These are phyloP conservation scores for Casuarina equisetifolia DNA, from an alignment of 306 rosid species.

Conservation along the genomic window DNA sequence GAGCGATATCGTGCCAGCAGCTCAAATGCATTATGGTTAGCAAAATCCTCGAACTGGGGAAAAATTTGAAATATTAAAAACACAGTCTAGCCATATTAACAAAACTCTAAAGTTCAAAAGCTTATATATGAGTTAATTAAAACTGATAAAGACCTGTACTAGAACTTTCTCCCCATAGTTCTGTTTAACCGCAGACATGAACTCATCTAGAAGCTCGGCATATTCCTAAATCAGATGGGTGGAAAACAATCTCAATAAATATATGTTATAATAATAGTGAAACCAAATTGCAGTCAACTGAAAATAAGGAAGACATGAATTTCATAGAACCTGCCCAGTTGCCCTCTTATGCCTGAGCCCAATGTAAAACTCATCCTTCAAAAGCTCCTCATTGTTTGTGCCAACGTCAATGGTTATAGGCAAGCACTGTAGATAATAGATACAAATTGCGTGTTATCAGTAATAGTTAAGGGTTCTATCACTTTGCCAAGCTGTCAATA, in stretches of 20 bases:
- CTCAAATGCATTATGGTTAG: conserved; percentile 91
- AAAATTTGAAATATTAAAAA: conserved; percentile 19
- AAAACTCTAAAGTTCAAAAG: conserved; percentile 5
- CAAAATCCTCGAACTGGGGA: conserved; percentile 89
- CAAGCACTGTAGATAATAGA: conserved; percentile 69
- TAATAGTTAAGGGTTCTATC: neutral
- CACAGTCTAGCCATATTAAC: conserved; percentile 13
- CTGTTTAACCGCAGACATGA: conserved; percentile 89
- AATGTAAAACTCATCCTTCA: conserved; percentile 88
- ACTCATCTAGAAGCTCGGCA: conserved; percentile 89
- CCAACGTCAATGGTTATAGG: conserved; percentile 96
- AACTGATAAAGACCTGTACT: conserved; percentile 63
- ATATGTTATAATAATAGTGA: neutral
- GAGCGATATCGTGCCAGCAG: conserved; percentile 74
- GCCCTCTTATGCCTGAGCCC: conserved; percentile 84
- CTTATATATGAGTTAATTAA: conserved; percentile 13
- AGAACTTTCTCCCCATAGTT: conserved; percentile 93
- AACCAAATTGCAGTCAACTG: neutral
- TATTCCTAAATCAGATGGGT: conserved; percentile 63
- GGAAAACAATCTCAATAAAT: conserved; percentile 23
- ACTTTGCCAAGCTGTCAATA: neutral
- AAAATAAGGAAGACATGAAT: neutral
- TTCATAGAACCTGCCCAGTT: conserved; percentile 73
- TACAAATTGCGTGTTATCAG: conserved; percentile 17
- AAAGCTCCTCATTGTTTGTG: conserved; percentile 82